These are phyloP conservation scores for Fusarium sp. DNA, from an alignment of 2,329 filamentous ascomycete genomes.

Conservation along the genomic window DNA sequence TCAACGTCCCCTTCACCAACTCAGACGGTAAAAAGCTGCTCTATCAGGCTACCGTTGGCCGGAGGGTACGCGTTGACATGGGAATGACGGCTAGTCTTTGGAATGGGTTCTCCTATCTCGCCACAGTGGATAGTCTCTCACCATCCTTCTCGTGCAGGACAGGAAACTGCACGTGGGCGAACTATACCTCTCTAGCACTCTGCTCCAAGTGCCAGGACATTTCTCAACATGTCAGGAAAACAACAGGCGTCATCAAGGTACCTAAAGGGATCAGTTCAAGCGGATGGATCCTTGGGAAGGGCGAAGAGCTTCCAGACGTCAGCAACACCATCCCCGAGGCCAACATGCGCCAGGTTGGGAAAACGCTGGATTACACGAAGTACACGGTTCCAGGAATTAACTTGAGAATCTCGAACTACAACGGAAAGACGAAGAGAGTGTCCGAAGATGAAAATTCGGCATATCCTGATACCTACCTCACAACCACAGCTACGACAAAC, in stretches of 20 bases:
- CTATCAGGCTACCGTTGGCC: background rate
- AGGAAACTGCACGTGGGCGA: constrained; percentile 22
- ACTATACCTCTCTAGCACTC: constrained; percentile 1
- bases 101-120: constrained; percentile 8
- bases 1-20: background rate
- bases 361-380: background rate
- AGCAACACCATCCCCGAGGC: background rate
- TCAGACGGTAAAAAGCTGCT: background rate
- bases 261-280: background rate
- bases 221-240: background rate
- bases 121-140: background rate
- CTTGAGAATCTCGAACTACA: background rate
- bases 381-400: background rate
- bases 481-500: constrained; percentile 5
- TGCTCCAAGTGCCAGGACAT: constrained; percentile 16
- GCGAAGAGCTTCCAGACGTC: background rate
- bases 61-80: background rate
- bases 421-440: background rate
- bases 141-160: constrained; percentile 13
- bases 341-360: background rate
- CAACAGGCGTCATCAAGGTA: background rate
- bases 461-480: constrained; percentile 14
- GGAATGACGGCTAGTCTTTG: constrained; percentile 17
- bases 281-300: background rate
- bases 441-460: background rate